phyloP scores from a whole-genome alignment of 2,329 filamentous ascomycete genomes.

The Thermoascus crustaceus region DNA sequence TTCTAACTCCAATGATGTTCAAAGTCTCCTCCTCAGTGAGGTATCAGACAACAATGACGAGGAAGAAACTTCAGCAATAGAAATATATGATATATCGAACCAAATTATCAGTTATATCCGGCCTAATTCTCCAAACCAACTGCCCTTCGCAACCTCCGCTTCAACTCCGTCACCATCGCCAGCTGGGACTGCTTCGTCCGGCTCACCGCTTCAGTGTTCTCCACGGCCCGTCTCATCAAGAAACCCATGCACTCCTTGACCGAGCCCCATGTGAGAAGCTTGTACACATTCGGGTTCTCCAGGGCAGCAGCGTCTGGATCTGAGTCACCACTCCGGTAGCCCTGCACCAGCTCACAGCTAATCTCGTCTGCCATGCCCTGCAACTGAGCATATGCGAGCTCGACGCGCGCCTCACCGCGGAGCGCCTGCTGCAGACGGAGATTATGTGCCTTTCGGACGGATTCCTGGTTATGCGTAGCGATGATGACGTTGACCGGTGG shows the following conservation, averaged over 20 bases:
- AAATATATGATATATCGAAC: too few species aligned
- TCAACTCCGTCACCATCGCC: constrained; percentile 29
- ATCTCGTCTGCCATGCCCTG: constrained; percentile 96
- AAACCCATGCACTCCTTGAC: constrained; percentile 55
- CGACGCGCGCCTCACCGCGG: constrained; percentile 35
- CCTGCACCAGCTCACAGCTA: constrained; percentile 51
- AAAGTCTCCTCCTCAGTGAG: too few species aligned
- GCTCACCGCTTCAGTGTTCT: constrained; percentile 59
- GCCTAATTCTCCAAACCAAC: constrained; percentile 11
- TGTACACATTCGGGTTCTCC: constrained; percentile 45
- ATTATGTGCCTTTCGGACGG: constrained; percentile 44
- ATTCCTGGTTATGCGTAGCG: constrained; percentile 52
- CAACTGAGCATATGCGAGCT: constrained; percentile 65
- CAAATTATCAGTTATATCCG: constrained; percentile 11
- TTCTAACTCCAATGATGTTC: too few species aligned
- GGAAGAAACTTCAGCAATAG: too few species aligned
- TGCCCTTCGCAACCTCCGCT: constrained; percentile 20
- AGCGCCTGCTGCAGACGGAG: constrained; percentile 39
- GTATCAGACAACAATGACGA: too few species aligned
- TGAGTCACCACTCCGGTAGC: constrained; percentile 22
- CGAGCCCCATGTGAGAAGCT: constrained; percentile 53
- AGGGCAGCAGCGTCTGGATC: constrained; percentile 15
- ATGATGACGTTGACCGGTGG: constrained; percentile 46
- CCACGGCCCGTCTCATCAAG: constrained; percentile 56
- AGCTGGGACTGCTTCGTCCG: constrained; percentile 41